phyloP scores from a whole-genome alignment of 192 early-diverging fungal species.

The Chytriomyces sp. region DNA sequence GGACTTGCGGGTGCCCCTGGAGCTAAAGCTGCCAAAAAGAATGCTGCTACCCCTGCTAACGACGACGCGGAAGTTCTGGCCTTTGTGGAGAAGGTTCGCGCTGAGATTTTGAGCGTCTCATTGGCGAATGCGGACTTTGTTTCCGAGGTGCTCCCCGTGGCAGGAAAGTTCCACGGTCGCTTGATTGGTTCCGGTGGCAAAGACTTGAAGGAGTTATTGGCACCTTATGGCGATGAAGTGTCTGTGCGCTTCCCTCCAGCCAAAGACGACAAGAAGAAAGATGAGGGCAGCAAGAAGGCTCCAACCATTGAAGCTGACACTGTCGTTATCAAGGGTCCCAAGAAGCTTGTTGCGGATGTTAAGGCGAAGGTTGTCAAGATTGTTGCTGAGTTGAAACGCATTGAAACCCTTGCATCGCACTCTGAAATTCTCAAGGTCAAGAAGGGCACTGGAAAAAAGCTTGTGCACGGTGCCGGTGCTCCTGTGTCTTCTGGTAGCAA shows the following conservation, averaged over 20 bases:
- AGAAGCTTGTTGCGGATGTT: constrained; percentile 74
- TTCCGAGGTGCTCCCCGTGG: constrained; percentile 62
- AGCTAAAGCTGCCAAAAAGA: constrained; percentile 31
- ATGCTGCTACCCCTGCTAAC: constrained; percentile 41
- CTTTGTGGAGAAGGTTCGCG: constrained; percentile 53
- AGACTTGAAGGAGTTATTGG: constrained; percentile 73
- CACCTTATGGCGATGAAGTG: constrained; percentile 62
- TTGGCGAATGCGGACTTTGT: constrained; percentile 66
- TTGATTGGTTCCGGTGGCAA: constrained; percentile 78
- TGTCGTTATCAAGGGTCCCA: constrained; percentile 80
- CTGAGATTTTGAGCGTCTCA: constrained; percentile 71
- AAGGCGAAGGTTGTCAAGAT: constrained; percentile 67
- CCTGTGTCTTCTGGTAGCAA: constrained; percentile 25
- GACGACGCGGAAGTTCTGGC: constrained; percentile 37
- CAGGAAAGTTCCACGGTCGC: constrained; percentile 72
- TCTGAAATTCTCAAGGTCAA: constrained; percentile 49
- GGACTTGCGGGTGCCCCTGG: constrained; percentile 27
- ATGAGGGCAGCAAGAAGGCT: constrained; percentile 16
- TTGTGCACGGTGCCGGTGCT: constrained; percentile 30
- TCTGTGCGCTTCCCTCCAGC: constrained; percentile 71
- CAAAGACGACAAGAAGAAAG: constrained; percentile 49
- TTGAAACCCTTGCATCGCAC: constrained; percentile 57
- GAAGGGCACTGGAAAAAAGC: constrained; percentile 41
- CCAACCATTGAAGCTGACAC: constrained; percentile 49
- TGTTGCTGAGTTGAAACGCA: constrained; percentile 69